Conservation (phyloP, 768 basidiomycete species). For the Amanita subjunquillea region DNA sequence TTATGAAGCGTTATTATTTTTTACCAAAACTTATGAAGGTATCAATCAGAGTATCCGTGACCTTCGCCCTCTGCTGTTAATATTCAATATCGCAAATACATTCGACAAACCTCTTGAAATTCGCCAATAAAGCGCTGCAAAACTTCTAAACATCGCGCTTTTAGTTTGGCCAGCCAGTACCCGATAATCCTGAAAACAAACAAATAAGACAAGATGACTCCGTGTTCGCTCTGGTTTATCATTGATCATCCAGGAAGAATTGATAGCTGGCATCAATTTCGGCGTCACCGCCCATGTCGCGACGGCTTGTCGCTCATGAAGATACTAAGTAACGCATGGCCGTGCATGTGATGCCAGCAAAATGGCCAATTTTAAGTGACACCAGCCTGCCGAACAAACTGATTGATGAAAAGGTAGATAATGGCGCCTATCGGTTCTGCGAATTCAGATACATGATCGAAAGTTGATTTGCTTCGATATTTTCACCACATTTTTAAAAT, state of each 20-base stretch:
- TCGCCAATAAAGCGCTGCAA: conserved; percentile 74
- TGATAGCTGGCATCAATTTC: conserved; percentile 96
- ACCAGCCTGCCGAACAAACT: too few species aligned
- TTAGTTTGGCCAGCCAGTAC: conserved; percentile 86
- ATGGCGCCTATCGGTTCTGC: too few species aligned
- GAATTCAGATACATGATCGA: too few species aligned
- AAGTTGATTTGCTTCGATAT: conserved; percentile 72
- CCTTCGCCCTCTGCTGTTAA: conserved; percentile 59
- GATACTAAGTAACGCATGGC: conserved; percentile 56
- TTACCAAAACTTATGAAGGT: conserved; percentile 52
- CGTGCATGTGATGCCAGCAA: too few species aligned
- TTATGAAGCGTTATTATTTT: conserved; percentile 1
- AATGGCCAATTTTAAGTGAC: too few species aligned
- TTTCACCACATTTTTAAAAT: conserved; percentile 92
- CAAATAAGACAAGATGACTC: background rate
- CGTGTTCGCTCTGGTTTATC: conserved; percentile 49
- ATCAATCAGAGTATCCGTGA: conserved; percentile 69
- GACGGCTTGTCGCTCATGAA: conserved; percentile 90
- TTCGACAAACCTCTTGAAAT: conserved; percentile 63
- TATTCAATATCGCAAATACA: background rate
- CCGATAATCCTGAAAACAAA: conserved; percentile 69
- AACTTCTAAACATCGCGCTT: conserved; percentile 75
- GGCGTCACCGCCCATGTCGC: conserved; percentile 91
- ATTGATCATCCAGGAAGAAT: conserved; percentile 93
- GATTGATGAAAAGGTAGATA: too few species aligned